These are phyloP conservation scores for Skeletonema grethae DNA, from an alignment of 108 stramenopile species.

Conservation along the genomic window DNA sequence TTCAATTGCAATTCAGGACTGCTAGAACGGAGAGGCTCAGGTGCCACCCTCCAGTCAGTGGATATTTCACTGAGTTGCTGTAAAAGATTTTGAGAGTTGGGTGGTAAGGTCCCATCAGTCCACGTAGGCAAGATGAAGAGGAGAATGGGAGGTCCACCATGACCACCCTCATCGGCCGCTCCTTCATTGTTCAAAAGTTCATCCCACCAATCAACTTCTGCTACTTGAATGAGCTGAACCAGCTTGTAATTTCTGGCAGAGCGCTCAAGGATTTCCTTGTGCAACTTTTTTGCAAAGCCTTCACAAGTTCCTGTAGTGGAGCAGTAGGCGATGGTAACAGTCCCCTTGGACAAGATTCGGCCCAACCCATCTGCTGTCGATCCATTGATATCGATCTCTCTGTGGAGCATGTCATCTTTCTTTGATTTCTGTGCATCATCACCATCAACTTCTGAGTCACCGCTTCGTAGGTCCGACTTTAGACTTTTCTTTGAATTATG, in stretches of 20 bases:
- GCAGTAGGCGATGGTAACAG: slow-evolving; percentile 80
- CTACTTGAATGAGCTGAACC: slow-evolving; percentile 49
- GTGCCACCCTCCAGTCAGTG: slow-evolving; percentile 86
- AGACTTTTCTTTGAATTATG: neutral
- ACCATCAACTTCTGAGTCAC: neutral
- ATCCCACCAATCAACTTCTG: slow-evolving; percentile 91
- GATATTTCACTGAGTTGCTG: slow-evolving; percentile 63
- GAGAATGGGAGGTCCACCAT: slow-evolving; percentile 43
- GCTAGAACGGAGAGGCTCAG: slow-evolving; percentile 62
- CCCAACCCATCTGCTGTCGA: neutral
- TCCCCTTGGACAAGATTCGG: slow-evolving; percentile 20
- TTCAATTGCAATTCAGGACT: slow-evolving; percentile 1
- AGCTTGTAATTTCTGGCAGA: neutral
- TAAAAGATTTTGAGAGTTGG: slow-evolving; percentile 49
- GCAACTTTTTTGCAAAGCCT: slow-evolving; percentile 51
- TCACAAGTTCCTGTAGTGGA: slow-evolving; percentile 82
- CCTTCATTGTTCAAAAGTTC: slow-evolving; percentile 81
- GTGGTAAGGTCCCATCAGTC: slow-evolving; percentile 75
- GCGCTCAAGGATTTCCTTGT: slow-evolving; percentile 13
- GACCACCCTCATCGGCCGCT: slow-evolving; percentile 13
- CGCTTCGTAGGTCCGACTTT: neutral
- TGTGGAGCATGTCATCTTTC: slow-evolving; percentile 3
- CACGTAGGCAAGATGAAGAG: slow-evolving; percentile 77
- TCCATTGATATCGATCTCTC: slow-evolving; percentile 7
- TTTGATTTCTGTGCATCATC: slow-evolving; percentile 1